phyloP scores from a whole-genome alignment of 257 asterid species.

The Thymus quinquecostatus region DNA sequence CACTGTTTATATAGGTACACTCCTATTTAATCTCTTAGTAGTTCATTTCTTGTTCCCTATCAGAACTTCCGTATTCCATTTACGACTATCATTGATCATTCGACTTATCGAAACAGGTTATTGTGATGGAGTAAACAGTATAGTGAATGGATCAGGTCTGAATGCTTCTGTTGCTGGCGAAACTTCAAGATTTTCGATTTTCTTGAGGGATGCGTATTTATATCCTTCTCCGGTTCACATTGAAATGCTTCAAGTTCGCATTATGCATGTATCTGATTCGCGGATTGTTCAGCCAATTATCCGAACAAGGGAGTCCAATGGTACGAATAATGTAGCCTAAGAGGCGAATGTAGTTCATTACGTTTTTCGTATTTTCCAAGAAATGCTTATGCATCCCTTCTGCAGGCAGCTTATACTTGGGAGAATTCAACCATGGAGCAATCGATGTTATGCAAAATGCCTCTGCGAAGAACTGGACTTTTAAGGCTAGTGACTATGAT shows the following conservation, averaged over 20 bases:
- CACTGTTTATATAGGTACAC: slow-evolving; percentile 73
- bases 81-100: background rate
- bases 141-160: slow-evolving; percentile 85
- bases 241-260: slow-evolving; percentile 58
- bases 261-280: slow-evolving; percentile 50
- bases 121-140: slow-evolving; percentile 77
- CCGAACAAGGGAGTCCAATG: slow-evolving; percentile 44
- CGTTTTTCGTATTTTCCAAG: background rate
- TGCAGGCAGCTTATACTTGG: slow-evolving; percentile 53
- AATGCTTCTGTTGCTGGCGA: slow-evolving; percentile 73
- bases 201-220: slow-evolving; percentile 77
- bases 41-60: background rate
- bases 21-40: background rate
- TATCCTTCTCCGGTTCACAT: slow-evolving; percentile 78
- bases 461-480: slow-evolving; percentile 30
- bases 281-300: slow-evolving; percentile 48
- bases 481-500: slow-evolving; percentile 57
- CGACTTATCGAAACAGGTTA: slow-evolving; percentile 53
- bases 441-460: slow-evolving; percentile 28
- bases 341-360: background rate
- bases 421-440: slow-evolving; percentile 33
- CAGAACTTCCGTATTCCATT: background rate
- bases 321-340: slow-evolving; percentile 35
- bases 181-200: slow-evolving; percentile 57
- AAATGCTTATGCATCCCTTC: slow-evolving; percentile 21